phyloP scores from a whole-genome alignment of 1,284 basidiomycete genomes.

The Stygiomarasmius scandens region DNA sequence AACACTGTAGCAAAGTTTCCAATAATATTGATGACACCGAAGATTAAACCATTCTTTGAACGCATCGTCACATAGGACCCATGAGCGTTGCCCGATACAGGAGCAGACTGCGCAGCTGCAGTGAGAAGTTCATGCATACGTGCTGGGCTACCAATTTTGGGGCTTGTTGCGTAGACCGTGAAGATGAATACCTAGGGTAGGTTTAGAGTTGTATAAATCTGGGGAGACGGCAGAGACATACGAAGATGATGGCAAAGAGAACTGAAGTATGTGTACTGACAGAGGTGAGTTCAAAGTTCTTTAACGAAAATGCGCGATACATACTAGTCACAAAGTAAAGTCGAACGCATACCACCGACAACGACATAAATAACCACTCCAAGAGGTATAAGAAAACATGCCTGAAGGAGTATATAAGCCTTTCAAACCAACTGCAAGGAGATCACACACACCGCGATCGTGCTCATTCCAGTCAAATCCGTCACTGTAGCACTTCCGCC shows the following conservation, averaged over 20 bases:
- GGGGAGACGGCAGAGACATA: slow-evolving; percentile 42
- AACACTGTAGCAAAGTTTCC: slow-evolving; percentile 60
- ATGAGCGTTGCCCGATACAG: slow-evolving; percentile 65
- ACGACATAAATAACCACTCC: slow-evolving; percentile 64
- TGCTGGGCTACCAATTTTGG: slow-evolving; percentile 59
- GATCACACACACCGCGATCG: slow-evolving; percentile 56
- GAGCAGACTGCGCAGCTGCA: slow-evolving; percentile 45
- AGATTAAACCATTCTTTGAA: slow-evolving; percentile 81
- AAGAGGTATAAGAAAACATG: slow-evolving; percentile 76
- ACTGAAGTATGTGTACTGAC: slow-evolving; percentile 76
- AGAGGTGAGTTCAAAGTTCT: slow-evolving; percentile 14
- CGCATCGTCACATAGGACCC: slow-evolving; percentile 83
- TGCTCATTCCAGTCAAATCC: slow-evolving; percentile 81
- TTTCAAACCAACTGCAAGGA: background rate
- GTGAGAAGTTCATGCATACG: slow-evolving; percentile 64
- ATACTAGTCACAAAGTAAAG: slow-evolving; percentile 61
- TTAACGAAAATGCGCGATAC: slow-evolving; percentile 33
- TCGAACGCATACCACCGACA: slow-evolving; percentile 65
- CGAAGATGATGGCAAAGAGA: slow-evolving; percentile 79
- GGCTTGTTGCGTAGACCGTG: slow-evolving; percentile 77
- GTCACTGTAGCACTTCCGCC: slow-evolving; percentile 82
- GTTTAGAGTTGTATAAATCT: background rate
- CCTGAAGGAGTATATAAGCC: slow-evolving; percentile 49
- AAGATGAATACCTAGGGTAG: slow-evolving; percentile 43
- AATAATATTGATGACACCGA: slow-evolving; percentile 86